A percentile compares a stretch with the other conserved stretches of the same genome.
These are phyloP conservation scores for Mortierella sp. DNA, from an alignment of 371 early-diverging fungal species.

Conservation along the genomic window DNA sequence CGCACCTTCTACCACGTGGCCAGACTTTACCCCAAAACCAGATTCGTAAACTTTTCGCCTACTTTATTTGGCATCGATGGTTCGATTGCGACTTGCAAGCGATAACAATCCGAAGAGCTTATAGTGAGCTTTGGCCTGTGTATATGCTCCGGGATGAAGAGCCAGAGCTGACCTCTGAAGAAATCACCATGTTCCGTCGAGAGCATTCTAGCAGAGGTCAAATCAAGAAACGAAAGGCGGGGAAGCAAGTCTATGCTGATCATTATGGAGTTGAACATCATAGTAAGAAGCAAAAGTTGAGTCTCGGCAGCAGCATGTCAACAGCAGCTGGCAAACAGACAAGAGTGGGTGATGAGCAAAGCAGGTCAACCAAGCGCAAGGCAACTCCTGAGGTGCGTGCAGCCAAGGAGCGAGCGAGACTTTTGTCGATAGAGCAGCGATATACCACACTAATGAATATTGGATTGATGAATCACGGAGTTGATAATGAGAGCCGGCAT, in stretches of 20 bases:
- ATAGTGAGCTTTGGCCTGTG: constrained; percentile 30
- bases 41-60: constrained; percentile 35
- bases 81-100: constrained; percentile 41
- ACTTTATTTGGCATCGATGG: constrained; percentile 44
- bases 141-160: constrained; percentile 32
- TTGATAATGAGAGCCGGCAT: background rate
- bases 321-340: background rate
- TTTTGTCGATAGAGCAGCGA: constrained; percentile 15
- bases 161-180: background rate
- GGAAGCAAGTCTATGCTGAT: background rate
- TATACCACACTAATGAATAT: constrained; percentile 22
- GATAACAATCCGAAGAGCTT: constrained; percentile 24
- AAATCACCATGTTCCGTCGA: background rate
- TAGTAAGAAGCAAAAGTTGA: background rate
- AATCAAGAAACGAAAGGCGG: background rate
- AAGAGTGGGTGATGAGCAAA: background rate
- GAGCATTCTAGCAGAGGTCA: background rate
- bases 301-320: background rate
- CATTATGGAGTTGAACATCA: background rate
- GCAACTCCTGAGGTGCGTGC: background rate
- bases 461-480: constrained; percentile 9
- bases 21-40: constrained; percentile 11
- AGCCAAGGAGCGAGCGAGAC: constrained; percentile 1
- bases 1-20: constrained; percentile 22
- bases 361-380: background rate